phyloP scores from a whole-genome alignment of 2,329 filamentous ascomycete genomes.

The Cryphonectria parasitica region DNA sequence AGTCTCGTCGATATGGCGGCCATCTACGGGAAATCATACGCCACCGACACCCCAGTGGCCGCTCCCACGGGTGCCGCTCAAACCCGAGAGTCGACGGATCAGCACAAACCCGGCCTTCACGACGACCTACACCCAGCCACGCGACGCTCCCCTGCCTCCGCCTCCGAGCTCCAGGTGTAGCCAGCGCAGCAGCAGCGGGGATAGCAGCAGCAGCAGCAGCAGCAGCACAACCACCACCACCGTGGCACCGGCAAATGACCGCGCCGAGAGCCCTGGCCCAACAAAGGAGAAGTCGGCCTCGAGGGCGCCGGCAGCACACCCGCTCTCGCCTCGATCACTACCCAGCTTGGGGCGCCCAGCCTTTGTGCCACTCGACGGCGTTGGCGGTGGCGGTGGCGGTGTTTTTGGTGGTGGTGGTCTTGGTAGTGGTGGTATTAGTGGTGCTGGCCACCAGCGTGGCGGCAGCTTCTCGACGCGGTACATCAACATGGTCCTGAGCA shows the following conservation, averaged over 20 bases:
- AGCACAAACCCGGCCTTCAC: slow-evolving; percentile 22
- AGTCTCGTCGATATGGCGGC: slow-evolving; percentile 26
- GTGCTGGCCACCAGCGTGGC: slow-evolving; percentile 16
- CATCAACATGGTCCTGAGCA: slow-evolving; percentile 50
- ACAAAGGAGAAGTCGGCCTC: background rate
- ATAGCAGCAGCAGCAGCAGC: slow-evolving; percentile 23
- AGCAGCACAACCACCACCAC: slow-evolving; percentile 21
- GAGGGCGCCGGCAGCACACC: background rate
- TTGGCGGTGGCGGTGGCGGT: too few relatives aligned
- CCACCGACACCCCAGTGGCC: slow-evolving; percentile 28
- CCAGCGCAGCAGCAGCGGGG: slow-evolving; percentile 18
- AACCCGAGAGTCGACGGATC: slow-evolving; percentile 2
- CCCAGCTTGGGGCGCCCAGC: slow-evolving; percentile 3
- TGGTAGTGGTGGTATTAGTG: too few relatives aligned
- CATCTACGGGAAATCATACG: slow-evolving; percentile 25
- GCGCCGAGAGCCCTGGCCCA: background rate
- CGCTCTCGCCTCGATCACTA: slow-evolving; percentile 10
- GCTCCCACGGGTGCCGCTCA: slow-evolving; percentile 22
- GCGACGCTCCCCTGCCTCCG: slow-evolving; percentile 25
- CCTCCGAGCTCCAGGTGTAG: slow-evolving; percentile 18
- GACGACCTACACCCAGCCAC: slow-evolving; percentile 26
- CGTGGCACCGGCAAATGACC: slow-evolving; percentile 14
- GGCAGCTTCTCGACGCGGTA: slow-evolving; percentile 39
- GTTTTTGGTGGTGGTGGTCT: too few relatives aligned
- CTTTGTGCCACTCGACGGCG: background rate